Evolutionary conservation across 2,329 filamentous ascomycete species (phyloP).

Genomic region (Rutstroemia sp.): DNA sequence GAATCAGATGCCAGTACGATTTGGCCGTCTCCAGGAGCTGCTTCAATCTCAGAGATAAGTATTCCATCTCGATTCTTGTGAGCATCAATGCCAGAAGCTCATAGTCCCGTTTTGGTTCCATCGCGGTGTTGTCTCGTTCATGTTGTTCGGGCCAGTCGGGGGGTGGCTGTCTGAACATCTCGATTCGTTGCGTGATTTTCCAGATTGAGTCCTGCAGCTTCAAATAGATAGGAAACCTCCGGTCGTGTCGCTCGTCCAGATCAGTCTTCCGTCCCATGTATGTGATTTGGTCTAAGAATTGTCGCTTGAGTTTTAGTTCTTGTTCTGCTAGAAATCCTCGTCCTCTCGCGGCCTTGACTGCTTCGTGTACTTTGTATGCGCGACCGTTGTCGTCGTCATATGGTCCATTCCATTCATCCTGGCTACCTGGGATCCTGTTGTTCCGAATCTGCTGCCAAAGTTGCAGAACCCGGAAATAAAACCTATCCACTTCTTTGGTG

Average conservation of each 20-base stretch:
- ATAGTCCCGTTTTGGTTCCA: background rate
- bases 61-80: conserved; percentile 7
- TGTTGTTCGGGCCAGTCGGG: conserved; percentile 6
- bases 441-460: background rate
- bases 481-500: background rate
- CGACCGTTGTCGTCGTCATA: conserved; percentile 7
- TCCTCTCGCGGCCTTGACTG: background rate
- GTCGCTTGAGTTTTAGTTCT: background rate
- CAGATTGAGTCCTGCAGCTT: conserved; percentile 2
- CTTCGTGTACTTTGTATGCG: conserved; percentile 5
- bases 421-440: background rate
- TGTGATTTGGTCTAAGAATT: background rate
- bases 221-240: conserved; percentile 2
- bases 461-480: background rate
- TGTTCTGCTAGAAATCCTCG: background rate
- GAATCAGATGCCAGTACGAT: conserved; percentile 2
- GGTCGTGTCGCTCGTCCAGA: conserved; percentile 4
- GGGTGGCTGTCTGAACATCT: conserved; percentile 1
- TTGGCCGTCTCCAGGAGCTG: conserved; percentile 1
- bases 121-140: conserved; percentile 4
- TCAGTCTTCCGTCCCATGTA: background rate
- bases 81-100: conserved; percentile 5
- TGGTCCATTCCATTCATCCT: conserved; percentile 3
- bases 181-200: background rate
- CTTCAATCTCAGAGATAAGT: background rate